A percentile compares a stretch with the other conserved stretches of the same genome.
phyloP scores from a whole-genome alignment of 345 rosid genomes.

The Carallia brachiata region DNA sequence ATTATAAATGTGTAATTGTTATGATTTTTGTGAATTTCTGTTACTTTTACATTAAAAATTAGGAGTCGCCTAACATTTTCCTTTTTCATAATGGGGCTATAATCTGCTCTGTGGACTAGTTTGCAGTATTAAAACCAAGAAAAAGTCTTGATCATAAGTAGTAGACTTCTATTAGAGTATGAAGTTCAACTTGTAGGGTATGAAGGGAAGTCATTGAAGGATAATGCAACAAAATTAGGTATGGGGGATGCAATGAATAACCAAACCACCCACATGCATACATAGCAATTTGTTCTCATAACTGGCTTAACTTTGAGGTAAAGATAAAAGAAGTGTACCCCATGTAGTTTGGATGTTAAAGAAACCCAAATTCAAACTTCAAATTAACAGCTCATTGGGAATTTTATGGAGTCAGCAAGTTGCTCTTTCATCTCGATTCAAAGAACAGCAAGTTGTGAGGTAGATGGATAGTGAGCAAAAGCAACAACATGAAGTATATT shows the following conservation, averaged over 20 bases:
- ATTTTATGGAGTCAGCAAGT: background rate
- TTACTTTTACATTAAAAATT: no score
- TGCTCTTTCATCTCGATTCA: background rate
- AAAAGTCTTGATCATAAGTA: no score
- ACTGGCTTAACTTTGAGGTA: slow-evolving; percentile 32
- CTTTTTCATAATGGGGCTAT: no score
- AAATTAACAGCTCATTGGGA: background rate
- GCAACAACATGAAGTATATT: background rate
- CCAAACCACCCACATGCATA: slow-evolving; percentile 20
- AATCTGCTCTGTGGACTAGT: no score
- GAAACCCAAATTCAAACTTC: slow-evolving; percentile 16
- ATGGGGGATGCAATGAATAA: slow-evolving; percentile 21
- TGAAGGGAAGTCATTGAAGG: background rate
- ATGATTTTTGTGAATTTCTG: no score
- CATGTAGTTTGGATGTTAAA: slow-evolving; percentile 17
- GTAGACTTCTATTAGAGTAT: background rate
- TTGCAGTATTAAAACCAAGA: no score
- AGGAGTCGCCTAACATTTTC: no score
- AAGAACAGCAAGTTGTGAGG: slow-evolving; percentile 4
- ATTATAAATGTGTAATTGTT: no score
- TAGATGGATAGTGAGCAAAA: slow-evolving; percentile 1
- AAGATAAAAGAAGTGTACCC: slow-evolving; percentile 21
- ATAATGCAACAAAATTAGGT: slow-evolving; percentile 32
- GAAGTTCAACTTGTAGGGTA: background rate
- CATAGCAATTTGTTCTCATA: background rate